Base-by-base conservation (phyloP, 139 green algal species). In the Klebsormidium nitens region DNA sequence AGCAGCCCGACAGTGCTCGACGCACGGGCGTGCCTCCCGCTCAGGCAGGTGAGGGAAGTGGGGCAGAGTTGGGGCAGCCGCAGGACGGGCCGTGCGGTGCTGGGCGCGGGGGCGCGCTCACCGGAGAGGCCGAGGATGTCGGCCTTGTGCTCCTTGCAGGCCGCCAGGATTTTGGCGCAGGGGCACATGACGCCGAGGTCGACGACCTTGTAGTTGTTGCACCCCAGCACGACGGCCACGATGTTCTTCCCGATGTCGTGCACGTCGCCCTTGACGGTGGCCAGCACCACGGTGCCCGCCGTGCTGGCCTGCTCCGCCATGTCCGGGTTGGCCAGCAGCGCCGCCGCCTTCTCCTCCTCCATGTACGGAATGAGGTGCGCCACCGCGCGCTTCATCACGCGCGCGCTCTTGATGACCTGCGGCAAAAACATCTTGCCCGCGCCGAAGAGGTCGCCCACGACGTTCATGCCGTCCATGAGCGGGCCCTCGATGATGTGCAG, bases 201-300 rank as follows among this genome's bases (percentile, higher is more conserved):
- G 38, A 98, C 84, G 26, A 96, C 91, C 87, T 96, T 98, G 88
- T 96, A 99, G 84, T 99, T 99, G 87, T 99, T 99, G 90, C 93
- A 99, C 35, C 93, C 93, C 64, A 99, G 80, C 69, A 99, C 93
- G 5, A 99, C 93, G 2, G 84, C 72, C 42, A 99, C 93, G 50
- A 99, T 99, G 87, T 99, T 99, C 83, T 99, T 99, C 71, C 93
- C 93, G 35, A 99, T 99, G 83, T 99, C 93, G 64, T 99, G 93
- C 59, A 99, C 93, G 68, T 99, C 93, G 26, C 93, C 93, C 66
- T 97, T 98, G 14, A 97, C 93, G 0, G 93, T 99, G 28, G 93
- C 93, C 60, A 99, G 95, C 31, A 99, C 85, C 58, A 99, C 87
- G 40, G 91, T 82, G 28, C 93, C 93, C 3, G 91, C 91, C 35